Evolutionary conservation across 2,329 filamentous ascomycete genomes (phyloP).

Genomic region (Pseudodiploospora longispora): DNA sequence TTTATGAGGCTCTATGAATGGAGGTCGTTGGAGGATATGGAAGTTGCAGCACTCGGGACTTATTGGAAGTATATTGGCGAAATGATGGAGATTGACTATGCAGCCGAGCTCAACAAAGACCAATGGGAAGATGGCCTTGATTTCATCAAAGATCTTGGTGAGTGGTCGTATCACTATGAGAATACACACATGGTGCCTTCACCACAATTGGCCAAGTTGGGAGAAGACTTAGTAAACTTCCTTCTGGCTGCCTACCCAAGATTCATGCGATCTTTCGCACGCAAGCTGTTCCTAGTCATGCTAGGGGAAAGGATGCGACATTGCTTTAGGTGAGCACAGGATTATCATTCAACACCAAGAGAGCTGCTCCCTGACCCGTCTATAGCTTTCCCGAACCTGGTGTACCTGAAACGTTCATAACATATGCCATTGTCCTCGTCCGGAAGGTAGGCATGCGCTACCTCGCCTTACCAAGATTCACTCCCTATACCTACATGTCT

Average conservation of each 20-base stretch:
- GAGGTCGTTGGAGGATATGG: constrained; percentile 58
- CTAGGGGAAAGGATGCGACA: constrained; percentile 57
- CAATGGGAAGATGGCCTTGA: constrained; percentile 43
- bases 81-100: constrained; percentile 55
- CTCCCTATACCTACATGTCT: constrained; percentile 29
- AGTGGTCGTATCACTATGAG: constrained; percentile 52
- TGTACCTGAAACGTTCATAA: constrained; percentile 25
- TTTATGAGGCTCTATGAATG: constrained; percentile 64
- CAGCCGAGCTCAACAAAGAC: constrained; percentile 25
- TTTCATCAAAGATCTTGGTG: constrained; percentile 39
- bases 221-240: constrained; percentile 51
- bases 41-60: constrained; percentile 57
- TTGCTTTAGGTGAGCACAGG: constrained; percentile 50
- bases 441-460: constrained; percentile 51
- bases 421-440: constrained; percentile 38
- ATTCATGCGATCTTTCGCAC: constrained; percentile 36
- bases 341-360: too few species aligned
- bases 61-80: constrained; percentile 70
- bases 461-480: constrained; percentile 50
- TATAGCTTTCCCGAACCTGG: constrained; percentile 36
- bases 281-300: constrained; percentile 46
- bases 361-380: not conserved
- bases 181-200: constrained; percentile 47
- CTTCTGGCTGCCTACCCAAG: constrained; percentile 48
- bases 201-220: constrained; percentile 40